These are phyloP conservation scores for Themeda triandra DNA, from an alignment of 176 grass and related monocot species.

Conservation along the genomic window DNA sequence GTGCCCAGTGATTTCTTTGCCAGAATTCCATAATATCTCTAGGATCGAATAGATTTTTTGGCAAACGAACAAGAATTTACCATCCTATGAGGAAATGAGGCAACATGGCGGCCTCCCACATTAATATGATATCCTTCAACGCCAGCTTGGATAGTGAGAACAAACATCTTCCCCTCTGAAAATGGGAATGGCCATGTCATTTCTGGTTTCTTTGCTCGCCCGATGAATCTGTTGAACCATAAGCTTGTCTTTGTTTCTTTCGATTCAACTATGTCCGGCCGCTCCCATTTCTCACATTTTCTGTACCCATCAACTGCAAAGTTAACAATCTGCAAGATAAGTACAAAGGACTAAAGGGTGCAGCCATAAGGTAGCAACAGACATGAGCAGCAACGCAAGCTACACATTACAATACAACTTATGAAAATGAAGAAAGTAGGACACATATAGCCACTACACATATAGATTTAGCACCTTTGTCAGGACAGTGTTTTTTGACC, in stretches of 20 bases:
- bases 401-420: neutral
- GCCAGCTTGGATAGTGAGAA: slow-evolving; percentile 81
- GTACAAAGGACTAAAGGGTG: neutral
- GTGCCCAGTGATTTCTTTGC: neutral
- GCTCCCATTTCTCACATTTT: slow-evolving; percentile 87
- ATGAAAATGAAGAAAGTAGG: neutral
- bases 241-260: slow-evolving; percentile 59
- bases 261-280: slow-evolving; percentile 25
- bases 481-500: neutral
- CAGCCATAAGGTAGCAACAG: neutral
- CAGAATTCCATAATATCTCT: neutral
- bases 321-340: slow-evolving; percentile 23
- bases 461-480: neutral
- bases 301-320: slow-evolving; percentile 68
- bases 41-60: neutral
- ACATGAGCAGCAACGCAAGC: neutral
- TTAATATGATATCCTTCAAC: slow-evolving; percentile 78
- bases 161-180: slow-evolving; percentile 74
- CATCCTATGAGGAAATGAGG: slow-evolving; percentile 85
- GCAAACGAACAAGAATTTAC: slow-evolving; percentile 34
- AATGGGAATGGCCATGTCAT: slow-evolving; percentile 93
- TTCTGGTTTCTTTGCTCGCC: slow-evolving; percentile 85
- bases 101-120: slow-evolving; percentile 71
- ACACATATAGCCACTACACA: neutral
- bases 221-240: slow-evolving; percentile 92